Evolutionary conservation across 305 asterid species (phyloP).

Genomic region (Fraxinus platypoda): DNA sequence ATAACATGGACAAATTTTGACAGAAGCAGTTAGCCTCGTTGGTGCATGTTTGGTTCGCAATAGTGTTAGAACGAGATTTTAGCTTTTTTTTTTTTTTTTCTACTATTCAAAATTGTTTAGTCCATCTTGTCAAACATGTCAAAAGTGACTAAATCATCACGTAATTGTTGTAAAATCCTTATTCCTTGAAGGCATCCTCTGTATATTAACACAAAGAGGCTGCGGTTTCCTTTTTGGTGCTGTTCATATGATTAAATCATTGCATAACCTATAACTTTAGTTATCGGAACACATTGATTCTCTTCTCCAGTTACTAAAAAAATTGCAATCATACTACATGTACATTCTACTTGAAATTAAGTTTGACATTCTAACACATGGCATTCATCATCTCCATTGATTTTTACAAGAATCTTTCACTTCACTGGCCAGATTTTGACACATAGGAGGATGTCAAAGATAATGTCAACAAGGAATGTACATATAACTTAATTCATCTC

Average conservation of each 20-base stretch:
- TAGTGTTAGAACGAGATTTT: not conserved
- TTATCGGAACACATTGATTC: not conserved
- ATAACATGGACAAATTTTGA: constrained; percentile 16
- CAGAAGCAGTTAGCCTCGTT: constrained; percentile 10
- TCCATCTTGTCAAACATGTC: not conserved
- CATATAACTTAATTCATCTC: too few species aligned
- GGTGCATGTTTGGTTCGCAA: not conserved
- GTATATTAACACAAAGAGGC: constrained; percentile 1
- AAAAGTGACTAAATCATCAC: not conserved
- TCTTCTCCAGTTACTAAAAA: not conserved
- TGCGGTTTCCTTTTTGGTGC: not conserved
- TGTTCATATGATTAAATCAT: constrained; percentile 11
- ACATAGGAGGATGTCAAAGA: too few species aligned
- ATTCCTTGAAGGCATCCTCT: not conserved
- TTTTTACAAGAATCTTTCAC: too few species aligned
- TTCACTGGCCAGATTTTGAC: too few species aligned
- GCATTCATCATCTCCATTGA: too few species aligned
- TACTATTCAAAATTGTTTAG: not conserved
- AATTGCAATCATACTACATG: too few species aligned
- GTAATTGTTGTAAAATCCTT: constrained; percentile 22
- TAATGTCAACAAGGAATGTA: too few species aligned
- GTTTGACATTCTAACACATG: too few species aligned
- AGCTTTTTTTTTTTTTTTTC: not conserved
- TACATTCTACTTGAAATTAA: too few species aligned
- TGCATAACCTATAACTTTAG: not conserved